phyloP scores from a whole-genome alignment of 495 filamentous ascomycete genomes.

The Aspergillus diversus region DNA sequence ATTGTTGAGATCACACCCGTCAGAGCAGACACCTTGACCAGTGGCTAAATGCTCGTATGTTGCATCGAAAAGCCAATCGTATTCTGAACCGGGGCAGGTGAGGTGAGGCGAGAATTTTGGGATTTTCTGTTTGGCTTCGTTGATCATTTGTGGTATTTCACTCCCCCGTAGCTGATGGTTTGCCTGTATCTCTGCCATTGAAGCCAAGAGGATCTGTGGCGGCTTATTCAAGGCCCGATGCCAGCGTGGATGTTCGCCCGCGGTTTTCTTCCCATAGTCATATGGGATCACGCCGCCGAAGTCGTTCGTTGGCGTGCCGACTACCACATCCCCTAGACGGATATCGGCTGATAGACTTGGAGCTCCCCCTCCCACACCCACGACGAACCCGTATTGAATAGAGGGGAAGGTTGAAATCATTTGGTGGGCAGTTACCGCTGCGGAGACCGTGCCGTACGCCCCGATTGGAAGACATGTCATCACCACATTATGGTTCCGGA shows the following conservation, averaged over 20 bases:
- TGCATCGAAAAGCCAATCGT: neutral
- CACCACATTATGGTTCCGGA: conserved; percentile 48
- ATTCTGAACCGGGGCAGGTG: neutral
- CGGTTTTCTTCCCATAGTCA: conserved; percentile 41
- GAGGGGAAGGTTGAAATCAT: conserved; percentile 46
- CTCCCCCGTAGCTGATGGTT: neutral
- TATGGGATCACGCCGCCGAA: conserved; percentile 39
- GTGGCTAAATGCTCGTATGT: neutral
- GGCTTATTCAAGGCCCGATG: conserved; percentile 42
- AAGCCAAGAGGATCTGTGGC: conserved; percentile 33
- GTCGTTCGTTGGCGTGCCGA: conserved; percentile 28
- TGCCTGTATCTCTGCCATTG: conserved; percentile 29
- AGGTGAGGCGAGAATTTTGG: neutral
- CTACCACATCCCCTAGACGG: conserved; percentile 40
- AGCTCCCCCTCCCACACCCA: conserved; percentile 47
- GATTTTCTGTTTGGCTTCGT: neutral
- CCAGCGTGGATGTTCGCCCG: conserved; percentile 30
- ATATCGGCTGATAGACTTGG: conserved; percentile 31
- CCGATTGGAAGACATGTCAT: conserved; percentile 40
- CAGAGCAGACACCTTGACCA: neutral
- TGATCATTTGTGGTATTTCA: neutral
- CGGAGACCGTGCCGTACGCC: conserved; percentile 41
- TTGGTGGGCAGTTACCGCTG: conserved; percentile 40
- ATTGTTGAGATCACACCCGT: neutral
- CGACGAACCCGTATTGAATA: conserved; percentile 36